Evolutionary conservation across 139 green algal species (phyloP), one percentile per base, ranked within the genome.

Genomic region (Coelastrella sp.): DNA sequence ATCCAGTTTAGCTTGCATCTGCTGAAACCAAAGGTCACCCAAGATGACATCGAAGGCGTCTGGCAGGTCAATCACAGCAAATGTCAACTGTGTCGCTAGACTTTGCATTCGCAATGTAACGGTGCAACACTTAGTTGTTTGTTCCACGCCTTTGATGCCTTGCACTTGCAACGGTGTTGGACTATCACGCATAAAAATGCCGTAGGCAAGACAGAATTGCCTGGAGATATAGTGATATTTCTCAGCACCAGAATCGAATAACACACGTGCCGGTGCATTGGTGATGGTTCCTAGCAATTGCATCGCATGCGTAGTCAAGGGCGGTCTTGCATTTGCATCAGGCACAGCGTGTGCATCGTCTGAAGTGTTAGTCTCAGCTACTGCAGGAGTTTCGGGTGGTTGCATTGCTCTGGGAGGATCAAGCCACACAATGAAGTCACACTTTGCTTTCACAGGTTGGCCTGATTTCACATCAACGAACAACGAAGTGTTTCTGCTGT

Each of bases 1-100:
- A 23, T 89, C 71, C 2, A 89, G 6, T 11, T 47, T 58, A 19
- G 84, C 84, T n/a, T 89, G 5, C 4, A 22, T 20, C 17, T 3
- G 3, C 59, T 47, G 68, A 2, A 89, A 23, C 84, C 84, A 89
- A 56, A 20, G 13, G 22, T 89, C 71, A 10, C 68, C 71, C 6
- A 89, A 54, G 3, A 89, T 80, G 4, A 89, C 71, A 82, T 89
- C 84, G 57, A 82, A 89, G 20, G 82, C 64, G n/a, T 7, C 8
- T 19, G 82, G 82, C 61, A 87, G 19, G n/a, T 87, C 82, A 5
- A 87, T 76, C 3, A 60, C 82, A 13, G 47, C 82, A 78, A 76
- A 87, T 13, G n/a, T 86, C 57, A 86, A 5, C 5, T 76, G 60
- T 75, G 80, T 61, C 4, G 4, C 4, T 20, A 57, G 20, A 54